Conservation (phyloP, 2,329 filamentous ascomycete genomes). For the Ambrosiella cleistominuta region DNA sequence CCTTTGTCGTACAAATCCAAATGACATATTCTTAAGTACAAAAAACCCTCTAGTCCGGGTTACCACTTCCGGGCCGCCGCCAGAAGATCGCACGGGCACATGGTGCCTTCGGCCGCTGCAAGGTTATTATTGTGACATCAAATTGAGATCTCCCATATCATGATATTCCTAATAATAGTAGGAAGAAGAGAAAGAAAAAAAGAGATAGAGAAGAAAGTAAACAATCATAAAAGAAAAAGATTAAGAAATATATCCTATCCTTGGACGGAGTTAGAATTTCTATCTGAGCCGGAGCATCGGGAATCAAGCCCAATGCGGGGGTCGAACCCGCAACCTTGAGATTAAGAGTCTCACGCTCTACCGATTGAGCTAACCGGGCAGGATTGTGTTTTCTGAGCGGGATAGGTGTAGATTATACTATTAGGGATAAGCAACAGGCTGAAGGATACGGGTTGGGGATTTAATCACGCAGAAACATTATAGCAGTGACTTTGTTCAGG, state of each 20-base stretch:
- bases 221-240: not conserved
- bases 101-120: not conserved
- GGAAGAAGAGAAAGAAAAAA: not conserved
- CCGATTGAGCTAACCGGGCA: constrained; percentile 49
- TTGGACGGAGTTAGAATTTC: constrained; percentile 1
- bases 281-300: constrained; percentile 12
- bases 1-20: constrained; percentile 5
- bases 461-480: no score
- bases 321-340: constrained; percentile 27
- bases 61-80: not conserved
- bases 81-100: not conserved
- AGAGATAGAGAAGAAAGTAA: not conserved
- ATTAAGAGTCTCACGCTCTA: constrained; percentile 58
- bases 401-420: not conserved
- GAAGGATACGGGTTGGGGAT: no score
- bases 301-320: constrained; percentile 19
- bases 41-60: not conserved
- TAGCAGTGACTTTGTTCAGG: no score
- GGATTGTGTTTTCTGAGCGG: not conserved
- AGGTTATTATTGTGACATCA: no score
- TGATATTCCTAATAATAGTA: not conserved
- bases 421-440: not conserved
- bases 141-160: no score
- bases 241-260: not conserved
- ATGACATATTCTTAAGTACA: constrained; percentile 8